Evolutionary conservation across 176 grass and related monocot species (phyloP).

Genomic region (Lolium perenne): DNA sequence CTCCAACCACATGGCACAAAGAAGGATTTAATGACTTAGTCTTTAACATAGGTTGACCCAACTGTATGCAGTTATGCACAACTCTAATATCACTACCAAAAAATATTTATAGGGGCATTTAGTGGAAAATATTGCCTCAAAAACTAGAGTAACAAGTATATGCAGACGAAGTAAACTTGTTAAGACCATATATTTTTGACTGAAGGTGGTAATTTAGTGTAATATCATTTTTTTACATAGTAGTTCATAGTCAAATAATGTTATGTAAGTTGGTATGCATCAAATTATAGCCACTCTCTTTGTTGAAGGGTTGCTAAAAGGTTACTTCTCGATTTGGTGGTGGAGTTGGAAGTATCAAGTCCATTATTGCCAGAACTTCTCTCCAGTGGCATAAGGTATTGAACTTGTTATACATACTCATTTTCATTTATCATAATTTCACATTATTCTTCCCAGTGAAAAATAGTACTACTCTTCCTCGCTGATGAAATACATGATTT

Average conservation of each 20-base stretch:
- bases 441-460: too few species aligned
- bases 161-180: not conserved
- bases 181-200: not conserved
- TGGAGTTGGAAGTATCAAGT: slow-evolving; percentile 87
- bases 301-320: slow-evolving; percentile 69
- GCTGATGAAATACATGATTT: too few species aligned
- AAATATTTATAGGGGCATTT: too few species aligned
- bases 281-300: slow-evolving; percentile 30
- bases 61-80: not conserved
- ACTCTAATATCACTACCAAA: not conserved
- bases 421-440: slow-evolving; percentile 15
- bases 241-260: slow-evolving; percentile 4
- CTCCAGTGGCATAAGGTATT: slow-evolving; percentile 59
- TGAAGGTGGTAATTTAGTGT: too few species aligned
- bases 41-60: slow-evolving; percentile 28
- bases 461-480: too few species aligned
- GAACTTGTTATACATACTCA: not conserved
- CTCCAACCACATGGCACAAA: not conserved
- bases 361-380: slow-evolving; percentile 69
- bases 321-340: slow-evolving; percentile 78
- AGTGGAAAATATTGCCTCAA: too few species aligned
- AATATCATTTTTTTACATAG: too few species aligned
- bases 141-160: not conserved
- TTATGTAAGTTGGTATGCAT: not conserved
- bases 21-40: slow-evolving; percentile 7